Conservation (phyloP, 208 protist species). For the Phytomonas serpens region DNA sequence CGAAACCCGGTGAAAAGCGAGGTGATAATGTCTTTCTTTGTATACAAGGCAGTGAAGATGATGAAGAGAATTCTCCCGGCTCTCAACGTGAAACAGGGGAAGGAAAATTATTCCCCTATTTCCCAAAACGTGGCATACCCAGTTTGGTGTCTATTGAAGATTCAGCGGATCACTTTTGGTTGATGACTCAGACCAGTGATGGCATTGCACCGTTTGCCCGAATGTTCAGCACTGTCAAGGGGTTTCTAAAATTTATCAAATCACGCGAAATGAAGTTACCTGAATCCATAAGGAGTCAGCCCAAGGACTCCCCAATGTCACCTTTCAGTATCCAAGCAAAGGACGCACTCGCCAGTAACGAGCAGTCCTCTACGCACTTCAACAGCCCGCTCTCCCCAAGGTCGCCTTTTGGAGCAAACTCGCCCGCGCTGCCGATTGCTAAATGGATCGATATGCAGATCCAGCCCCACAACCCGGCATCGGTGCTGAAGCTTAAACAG, state of each 20-base stretch:
- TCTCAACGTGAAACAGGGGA: not conserved
- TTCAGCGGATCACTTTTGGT: slow-evolving; percentile 59
- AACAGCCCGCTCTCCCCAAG: not conserved
- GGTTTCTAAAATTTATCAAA: slow-evolving; percentile 17
- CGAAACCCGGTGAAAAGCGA: slow-evolving; percentile 9
- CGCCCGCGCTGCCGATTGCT: slow-evolving; percentile 18
- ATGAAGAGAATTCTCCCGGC: slow-evolving; percentile 8
- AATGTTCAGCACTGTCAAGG: slow-evolving; percentile 30
- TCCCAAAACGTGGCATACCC: not conserved
- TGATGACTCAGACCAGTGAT: slow-evolving; percentile 41
- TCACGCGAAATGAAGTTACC: not conserved
- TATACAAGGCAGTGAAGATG: slow-evolving; percentile 24
- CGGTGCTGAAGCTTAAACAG: slow-evolving; percentile 22
- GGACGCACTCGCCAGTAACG: not conserved
- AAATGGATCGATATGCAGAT: slow-evolving; percentile 84
- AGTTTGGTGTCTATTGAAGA: slow-evolving; percentile 48
- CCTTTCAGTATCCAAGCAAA: not conserved
- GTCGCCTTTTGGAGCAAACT: not conserved
- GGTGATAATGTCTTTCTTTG: slow-evolving; percentile 27
- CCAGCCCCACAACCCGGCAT: slow-evolving; percentile 20
- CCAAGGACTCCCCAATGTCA: not conserved
- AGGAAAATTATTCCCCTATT: not conserved
- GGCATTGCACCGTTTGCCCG: slow-evolving; percentile 42
- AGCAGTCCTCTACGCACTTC: not conserved
- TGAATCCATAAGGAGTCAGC: not conserved